phyloP scores from a whole-genome alignment of 371 early-diverging fungal species.

The Mycotypha africana region DNA sequence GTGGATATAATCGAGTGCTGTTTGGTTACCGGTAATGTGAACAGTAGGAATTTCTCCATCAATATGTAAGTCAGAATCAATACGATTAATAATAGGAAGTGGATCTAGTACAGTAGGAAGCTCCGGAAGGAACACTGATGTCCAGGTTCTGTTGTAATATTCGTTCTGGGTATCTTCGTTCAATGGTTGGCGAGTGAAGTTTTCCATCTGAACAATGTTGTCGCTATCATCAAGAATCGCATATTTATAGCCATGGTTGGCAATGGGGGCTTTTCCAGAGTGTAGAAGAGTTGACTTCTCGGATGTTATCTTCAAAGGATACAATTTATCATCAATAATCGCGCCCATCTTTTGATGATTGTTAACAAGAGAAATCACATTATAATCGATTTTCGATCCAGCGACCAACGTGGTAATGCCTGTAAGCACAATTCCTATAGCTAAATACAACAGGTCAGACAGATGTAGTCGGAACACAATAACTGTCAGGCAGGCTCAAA shows the following conservation, averaged over 20 bases:
- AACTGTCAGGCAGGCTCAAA: too few species aligned
- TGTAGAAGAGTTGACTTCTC: slow-evolving; percentile 5
- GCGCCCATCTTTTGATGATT: slow-evolving; percentile 7
- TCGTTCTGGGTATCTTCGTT: slow-evolving; percentile 7
- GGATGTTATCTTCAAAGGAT: slow-evolving; percentile 2
- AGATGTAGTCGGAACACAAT: too few species aligned
- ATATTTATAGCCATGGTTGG: slow-evolving; percentile 7
- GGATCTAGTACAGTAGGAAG: slow-evolving; percentile 6
- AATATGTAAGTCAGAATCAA: slow-evolving; percentile 11
- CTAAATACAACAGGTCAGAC: too few species aligned
- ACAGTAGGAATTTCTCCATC: slow-evolving; percentile 22
- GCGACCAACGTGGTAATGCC: too few species aligned
- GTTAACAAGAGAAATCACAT: slow-evolving; percentile 2
- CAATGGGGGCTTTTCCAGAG: slow-evolving; percentile 7
- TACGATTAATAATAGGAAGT: slow-evolving; percentile 13
- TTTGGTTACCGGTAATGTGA: slow-evolving; percentile 12
- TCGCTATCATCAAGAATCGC: slow-evolving; percentile 1
- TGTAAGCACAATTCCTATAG: too few species aligned
- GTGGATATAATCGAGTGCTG: slow-evolving; percentile 18
- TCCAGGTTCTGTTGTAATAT: slow-evolving; percentile 20
- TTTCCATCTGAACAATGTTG: slow-evolving; percentile 6
- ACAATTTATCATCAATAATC: slow-evolving; percentile 5
- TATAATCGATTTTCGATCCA: slow-evolving; percentile 11
- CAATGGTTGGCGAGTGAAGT: slow-evolving; percentile 7
- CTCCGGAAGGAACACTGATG: background rate